A percentile compares a stretch with the other conserved stretches of the same genome.
These are phyloP conservation scores for Colletotrichum limetticola DNA, from an alignment of 2,329 filamentous ascomycete species.

Conservation along the genomic window DNA sequence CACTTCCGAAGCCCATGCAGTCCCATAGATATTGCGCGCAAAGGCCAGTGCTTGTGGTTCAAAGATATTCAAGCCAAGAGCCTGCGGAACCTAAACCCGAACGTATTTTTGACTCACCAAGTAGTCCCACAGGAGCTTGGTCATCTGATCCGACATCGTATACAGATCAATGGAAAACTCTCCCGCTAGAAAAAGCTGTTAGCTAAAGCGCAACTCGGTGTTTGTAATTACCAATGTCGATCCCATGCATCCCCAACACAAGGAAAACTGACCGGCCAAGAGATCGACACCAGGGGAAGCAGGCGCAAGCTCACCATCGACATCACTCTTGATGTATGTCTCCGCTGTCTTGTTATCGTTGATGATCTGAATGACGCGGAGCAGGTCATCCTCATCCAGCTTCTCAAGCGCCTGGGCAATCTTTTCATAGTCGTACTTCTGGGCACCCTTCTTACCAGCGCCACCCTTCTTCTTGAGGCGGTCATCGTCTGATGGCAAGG, in stretches of 20 bases:
- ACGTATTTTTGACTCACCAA: constrained; percentile 51
- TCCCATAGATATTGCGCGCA: neutral
- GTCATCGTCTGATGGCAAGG: constrained; percentile 81
- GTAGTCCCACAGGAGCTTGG: constrained; percentile 97
- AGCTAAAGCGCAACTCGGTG: constrained; percentile 43
- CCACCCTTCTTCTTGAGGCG: constrained; percentile 69
- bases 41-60: neutral
- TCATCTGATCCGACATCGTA: constrained; percentile 89
- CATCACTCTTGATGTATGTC: constrained; percentile 96
- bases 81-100: constrained; percentile 7
- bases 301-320: constrained; percentile 77
- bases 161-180: constrained; percentile 99
- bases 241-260: constrained; percentile 18
- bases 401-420: constrained; percentile 91
- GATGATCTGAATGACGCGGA: constrained; percentile 97
- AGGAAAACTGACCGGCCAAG: constrained; percentile 34
- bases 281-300: constrained; percentile 30
- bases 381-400: constrained; percentile 89
- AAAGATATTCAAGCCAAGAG: neutral
- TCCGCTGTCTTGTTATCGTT: constrained; percentile 96
- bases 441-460: constrained; percentile 81
- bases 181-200: constrained; percentile 68
- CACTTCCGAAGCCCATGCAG: neutral
- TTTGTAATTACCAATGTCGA: neutral
- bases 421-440: constrained; percentile 89